Base-by-base conservation (phyloP, 495 filamentous ascomycete species). In the Lindgomyces ingoldianus region DNA sequence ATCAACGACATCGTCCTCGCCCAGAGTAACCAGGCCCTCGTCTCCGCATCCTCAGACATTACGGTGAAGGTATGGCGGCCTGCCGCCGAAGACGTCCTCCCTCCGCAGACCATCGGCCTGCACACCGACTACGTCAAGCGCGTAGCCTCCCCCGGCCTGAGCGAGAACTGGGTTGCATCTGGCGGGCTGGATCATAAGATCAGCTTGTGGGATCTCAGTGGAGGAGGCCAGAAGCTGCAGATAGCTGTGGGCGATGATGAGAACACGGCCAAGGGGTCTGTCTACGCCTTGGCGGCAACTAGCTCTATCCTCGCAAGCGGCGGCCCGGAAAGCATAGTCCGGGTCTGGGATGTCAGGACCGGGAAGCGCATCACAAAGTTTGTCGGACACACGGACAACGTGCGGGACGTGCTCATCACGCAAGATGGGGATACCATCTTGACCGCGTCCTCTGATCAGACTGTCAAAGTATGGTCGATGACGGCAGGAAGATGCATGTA, bases 111-210 rank as follows among this genome's bases (percentile, higher is more conserved):
- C 49, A 93, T 98, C 71, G 94, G 94, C 48, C 86, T 93, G 65
- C 94, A 98, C 75, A 87, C 85, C 66, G 94, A 98, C 78, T 98
- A 98, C 75, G 93, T 96, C 60, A 98, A 97, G 75, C 90, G 90
- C 60, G 78, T 98, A 24, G 95, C 93, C 21, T 89, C 90, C 8
- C 91, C 94, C 0, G 80, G 81, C 30, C 73, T 72, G 58, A 79
- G 86, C 41, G 83, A 89, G 1, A 85, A 86, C 64, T 98, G 95
- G 95, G 90, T 98, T 44, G 94, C 92, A 18, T 96, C 93, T n/a
- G 94, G 94, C 16, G 95, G 93, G 2, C 82, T 98, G 46, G 94
- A 98, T 76, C 86, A 93, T 60, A 93, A 93, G 70, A 89, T 98
- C 42, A 89, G 83, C 70, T 77, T 97, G 1, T 98, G 94, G 94